Conservation (phyloP, 2,329 filamentous ascomycete genomes). For the Rhinocladiella similis region DNA sequence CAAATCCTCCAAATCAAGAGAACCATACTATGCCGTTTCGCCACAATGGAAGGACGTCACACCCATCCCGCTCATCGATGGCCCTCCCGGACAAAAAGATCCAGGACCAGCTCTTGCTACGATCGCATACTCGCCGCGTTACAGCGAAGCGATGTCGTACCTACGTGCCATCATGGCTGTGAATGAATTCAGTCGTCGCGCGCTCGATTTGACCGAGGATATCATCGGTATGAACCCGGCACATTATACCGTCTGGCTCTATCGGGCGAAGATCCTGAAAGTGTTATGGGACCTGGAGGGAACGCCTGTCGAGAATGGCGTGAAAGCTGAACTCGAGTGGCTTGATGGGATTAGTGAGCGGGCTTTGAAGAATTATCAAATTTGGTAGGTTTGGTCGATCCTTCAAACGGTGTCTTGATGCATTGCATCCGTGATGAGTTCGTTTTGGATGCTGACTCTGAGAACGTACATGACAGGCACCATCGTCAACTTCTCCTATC, state of each 20-base stretch:
- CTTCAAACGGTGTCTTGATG: too few relatives aligned
- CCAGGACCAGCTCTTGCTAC: slow-evolving; percentile 71
- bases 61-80: slow-evolving; percentile 81
- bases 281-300: slow-evolving; percentile 35
- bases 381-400: slow-evolving; percentile 76
- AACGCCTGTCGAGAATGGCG: slow-evolving; percentile 54
- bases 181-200: slow-evolving; percentile 79
- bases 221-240: slow-evolving; percentile 93
- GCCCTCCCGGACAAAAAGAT: slow-evolving; percentile 37
- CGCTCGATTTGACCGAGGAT: slow-evolving; percentile 78
- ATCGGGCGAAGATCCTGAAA: slow-evolving; percentile 77
- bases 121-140: slow-evolving; percentile 88
- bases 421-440: too few relatives aligned
- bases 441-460: too few relatives aligned
- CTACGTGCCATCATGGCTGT: slow-evolving; percentile 88
- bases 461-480: too few relatives aligned
- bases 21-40: slow-evolving; percentile 59
- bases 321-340: slow-evolving; percentile 69
- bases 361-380: slow-evolving; percentile 98
- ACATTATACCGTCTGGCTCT: slow-evolving; percentile 98
- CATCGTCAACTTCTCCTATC: slow-evolving; percentile 58
- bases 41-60: slow-evolving; percentile 80
- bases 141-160: slow-evolving; percentile 89
- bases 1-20: slow-evolving; percentile 21
- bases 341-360: slow-evolving; percentile 78